phyloP scores from a whole-genome alignment of 768 basidiomycete species.

The Leucosporidium yakuticum region DNA sequence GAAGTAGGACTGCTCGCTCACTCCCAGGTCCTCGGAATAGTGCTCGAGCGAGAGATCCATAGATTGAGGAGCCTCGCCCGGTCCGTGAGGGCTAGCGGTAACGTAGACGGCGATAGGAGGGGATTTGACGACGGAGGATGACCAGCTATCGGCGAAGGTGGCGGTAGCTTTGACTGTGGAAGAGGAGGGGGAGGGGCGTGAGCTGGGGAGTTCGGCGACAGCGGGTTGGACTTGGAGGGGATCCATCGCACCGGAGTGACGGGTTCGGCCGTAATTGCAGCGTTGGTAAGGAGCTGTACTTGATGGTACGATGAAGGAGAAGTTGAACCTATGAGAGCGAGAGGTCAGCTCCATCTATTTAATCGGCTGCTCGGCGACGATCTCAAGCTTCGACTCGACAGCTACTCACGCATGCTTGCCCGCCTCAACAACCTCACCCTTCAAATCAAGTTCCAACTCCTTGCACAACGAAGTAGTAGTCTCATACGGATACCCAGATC shows the following conservation, averaged over 20 bases:
- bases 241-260: not conserved
- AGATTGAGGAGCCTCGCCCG: conserved; percentile 13
- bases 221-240: not conserved
- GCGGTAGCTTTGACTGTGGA: conserved; percentile 22
- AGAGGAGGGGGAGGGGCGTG: not conserved
- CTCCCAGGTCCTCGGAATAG: conserved; percentile 10
- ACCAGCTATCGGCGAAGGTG: conserved; percentile 15
- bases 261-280: conserved; percentile 6
- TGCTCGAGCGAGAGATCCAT: conserved; percentile 16
- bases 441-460: conserved; percentile 14
- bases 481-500: conserved; percentile 11
- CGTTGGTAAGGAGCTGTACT: conserved; percentile 16
- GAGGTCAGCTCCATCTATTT: no score
- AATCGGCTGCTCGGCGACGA: no score
- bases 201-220: no score
- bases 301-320: conserved; percentile 23
- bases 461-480: conserved; percentile 10
- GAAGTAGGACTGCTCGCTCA: not conserved
- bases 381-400: no score
- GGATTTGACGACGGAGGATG: not conserved
- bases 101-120: conserved; percentile 12
- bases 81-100: conserved; percentile 15
- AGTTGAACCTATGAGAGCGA: conserved; percentile 12
- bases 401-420: conserved; percentile 20
- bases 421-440: conserved; percentile 17